A percentile compares a stretch with the other conserved stretches of the same genome.
Evolutionary conservation across 2,329 filamentous ascomycete genomes (phyloP).

Genomic region (Verticillium tricorpus): DNA sequence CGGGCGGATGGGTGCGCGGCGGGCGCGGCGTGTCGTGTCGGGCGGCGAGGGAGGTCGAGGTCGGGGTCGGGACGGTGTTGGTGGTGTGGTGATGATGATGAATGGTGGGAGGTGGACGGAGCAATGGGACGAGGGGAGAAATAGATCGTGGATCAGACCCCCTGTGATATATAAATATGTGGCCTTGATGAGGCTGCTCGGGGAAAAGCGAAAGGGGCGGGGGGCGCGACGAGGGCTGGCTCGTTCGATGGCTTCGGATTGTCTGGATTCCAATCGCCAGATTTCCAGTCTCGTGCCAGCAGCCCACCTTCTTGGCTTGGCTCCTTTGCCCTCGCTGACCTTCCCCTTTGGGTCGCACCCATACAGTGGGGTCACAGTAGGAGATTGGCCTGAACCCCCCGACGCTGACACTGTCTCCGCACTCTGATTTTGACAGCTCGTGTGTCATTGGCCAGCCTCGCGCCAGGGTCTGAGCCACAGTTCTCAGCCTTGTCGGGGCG

Average conservation of each 20-base stretch:
- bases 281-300: not conserved
- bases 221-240: not conserved
- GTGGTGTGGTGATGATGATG: not conserved
- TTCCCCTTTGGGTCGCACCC: not conserved
- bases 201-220: not conserved
- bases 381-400: not conserved
- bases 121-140: constrained; percentile 7
- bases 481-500: not conserved
- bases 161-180: not conserved
- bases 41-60: constrained; percentile 1
- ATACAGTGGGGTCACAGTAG: not conserved
- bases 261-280: not conserved
- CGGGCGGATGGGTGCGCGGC: constrained; percentile 7
- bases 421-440: not conserved
- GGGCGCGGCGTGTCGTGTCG: constrained; percentile 9
- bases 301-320: not conserved
- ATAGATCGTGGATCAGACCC: not conserved
- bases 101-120: constrained; percentile 3
- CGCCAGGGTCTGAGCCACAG: not conserved
- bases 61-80: not conserved
- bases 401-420: not conserved
- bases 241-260: not conserved
- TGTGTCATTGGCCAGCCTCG: not conserved
- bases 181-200: not conserved
- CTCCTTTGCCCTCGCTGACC: not conserved